phyloP scores from a whole-genome alignment of 495 filamentous ascomycete species.

The Neurospora tetraspora region DNA sequence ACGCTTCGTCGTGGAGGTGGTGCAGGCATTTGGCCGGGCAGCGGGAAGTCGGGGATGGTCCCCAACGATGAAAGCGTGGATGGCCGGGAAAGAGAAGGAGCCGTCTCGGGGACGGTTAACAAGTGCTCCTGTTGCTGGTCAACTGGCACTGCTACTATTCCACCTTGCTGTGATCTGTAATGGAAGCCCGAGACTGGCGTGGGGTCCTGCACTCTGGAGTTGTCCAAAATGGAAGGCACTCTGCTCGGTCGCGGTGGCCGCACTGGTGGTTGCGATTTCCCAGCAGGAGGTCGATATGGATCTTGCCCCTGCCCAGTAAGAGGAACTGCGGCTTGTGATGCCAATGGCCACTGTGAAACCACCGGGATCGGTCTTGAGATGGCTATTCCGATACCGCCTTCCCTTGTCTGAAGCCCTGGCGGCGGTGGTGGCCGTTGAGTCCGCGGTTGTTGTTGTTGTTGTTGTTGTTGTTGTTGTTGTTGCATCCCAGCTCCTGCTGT shows the following conservation, averaged over 20 bases:
- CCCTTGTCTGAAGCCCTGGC: slow-evolving; percentile 27
- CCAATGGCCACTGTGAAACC: slow-evolving; percentile 41
- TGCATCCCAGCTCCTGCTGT: slow-evolving; percentile 16
- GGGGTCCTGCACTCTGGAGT: slow-evolving; percentile 38
- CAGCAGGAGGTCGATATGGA: slow-evolving; percentile 37
- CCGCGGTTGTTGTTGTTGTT: slow-evolving; percentile 20
- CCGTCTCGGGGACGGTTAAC: slow-evolving; percentile 25
- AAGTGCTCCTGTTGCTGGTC: slow-evolving; percentile 13
- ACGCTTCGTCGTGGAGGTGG: slow-evolving; percentile 41
- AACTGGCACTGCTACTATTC: slow-evolving; percentile 20
- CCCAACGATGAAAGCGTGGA: slow-evolving; percentile 48
- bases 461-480: slow-evolving; percentile 22
- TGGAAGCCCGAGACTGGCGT: slow-evolving; percentile 36
- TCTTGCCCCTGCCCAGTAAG: slow-evolving; percentile 25
- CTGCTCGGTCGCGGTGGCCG: slow-evolving; percentile 56
- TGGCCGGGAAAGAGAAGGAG: slow-evolving; percentile 24
- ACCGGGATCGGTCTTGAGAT: slow-evolving; percentile 43
- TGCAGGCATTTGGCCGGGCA: slow-evolving; percentile 31
- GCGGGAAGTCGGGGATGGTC: slow-evolving; percentile 52
- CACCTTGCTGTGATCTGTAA: slow-evolving; percentile 32
- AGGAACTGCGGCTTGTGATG: not conserved
- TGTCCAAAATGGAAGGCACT: slow-evolving; percentile 44
- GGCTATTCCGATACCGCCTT: slow-evolving; percentile 34
- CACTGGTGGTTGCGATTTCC: slow-evolving; percentile 51
- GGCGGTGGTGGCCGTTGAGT: slow-evolving; percentile 25